Conservation (phyloP, 768 basidiomycete genomes). For the Pleurotus tuber-regium region DNA sequence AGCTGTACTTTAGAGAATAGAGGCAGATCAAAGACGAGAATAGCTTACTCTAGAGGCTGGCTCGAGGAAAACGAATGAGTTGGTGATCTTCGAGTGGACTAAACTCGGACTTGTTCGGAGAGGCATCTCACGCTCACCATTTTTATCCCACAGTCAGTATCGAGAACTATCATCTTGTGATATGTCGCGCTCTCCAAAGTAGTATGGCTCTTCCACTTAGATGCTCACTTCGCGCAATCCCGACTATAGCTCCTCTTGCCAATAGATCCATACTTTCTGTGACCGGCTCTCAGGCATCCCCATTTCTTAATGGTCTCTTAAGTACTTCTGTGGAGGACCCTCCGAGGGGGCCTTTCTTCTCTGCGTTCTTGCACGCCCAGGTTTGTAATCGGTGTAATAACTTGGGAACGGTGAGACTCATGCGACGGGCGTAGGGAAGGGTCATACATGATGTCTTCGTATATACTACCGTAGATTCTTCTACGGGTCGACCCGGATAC, state of each 20-base stretch:
- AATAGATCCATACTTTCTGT: conserved; percentile 71
- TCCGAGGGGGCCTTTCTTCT: conserved; percentile 57
- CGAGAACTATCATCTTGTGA: conserved; percentile 7
- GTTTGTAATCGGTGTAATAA: too few relatives aligned
- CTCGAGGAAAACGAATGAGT: background rate
- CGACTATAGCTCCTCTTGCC: conserved; percentile 59
- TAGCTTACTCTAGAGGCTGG: conserved; percentile 6
- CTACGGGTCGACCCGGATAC: conserved; percentile 48
- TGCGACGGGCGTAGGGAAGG: conserved; percentile 59
- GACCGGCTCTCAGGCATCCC: conserved; percentile 74
- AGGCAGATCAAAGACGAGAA: background rate
- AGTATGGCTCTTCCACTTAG: conserved; percentile 37
- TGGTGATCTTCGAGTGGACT: background rate
- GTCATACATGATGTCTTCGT: conserved; percentile 89
- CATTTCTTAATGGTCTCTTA: conserved; percentile 80
- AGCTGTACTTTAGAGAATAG: background rate
- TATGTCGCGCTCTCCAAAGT: conserved; percentile 6
- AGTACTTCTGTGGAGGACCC: conserved; percentile 45
- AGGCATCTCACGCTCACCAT: background rate
- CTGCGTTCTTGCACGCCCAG: conserved; percentile 78
- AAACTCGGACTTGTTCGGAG: conserved; percentile 6
- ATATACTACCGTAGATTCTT: conserved; percentile 50
- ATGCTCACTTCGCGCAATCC: conserved; percentile 43
- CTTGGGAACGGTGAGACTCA: conserved; percentile 13
- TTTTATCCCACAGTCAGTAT: background rate